phyloP scores from a whole-genome alignment of 768 basidiomycete species.

The Trametes cinnabarina region DNA sequence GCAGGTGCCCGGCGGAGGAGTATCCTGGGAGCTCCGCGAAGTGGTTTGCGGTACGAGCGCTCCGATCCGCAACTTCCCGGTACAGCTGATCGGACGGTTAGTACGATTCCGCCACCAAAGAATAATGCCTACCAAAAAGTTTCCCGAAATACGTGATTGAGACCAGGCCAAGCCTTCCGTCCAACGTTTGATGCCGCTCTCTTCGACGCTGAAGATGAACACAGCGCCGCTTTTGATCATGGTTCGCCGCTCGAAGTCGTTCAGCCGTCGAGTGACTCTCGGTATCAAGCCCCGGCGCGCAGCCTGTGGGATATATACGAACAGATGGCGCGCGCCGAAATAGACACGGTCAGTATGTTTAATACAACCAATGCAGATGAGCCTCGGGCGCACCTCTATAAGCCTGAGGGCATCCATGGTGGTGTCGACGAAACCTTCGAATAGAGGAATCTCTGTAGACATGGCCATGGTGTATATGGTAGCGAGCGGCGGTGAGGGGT shows the following conservation, averaged over 20 bases:
- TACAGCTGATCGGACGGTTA: constrained; percentile 55
- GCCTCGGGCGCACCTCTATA: constrained; percentile 37
- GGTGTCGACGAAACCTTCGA: constrained; percentile 78
- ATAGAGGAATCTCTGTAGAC: constrained; percentile 46
- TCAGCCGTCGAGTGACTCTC: constrained; percentile 78
- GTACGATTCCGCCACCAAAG: background rate
- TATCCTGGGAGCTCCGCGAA: constrained; percentile 17
- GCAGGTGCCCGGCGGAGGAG: constrained; percentile 10
- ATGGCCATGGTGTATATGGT: constrained; percentile 11
- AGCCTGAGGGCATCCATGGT: constrained; percentile 79
- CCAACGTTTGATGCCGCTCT: constrained; percentile 87
- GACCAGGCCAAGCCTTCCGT: constrained; percentile 81
- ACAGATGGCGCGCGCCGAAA: background rate
- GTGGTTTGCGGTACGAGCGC: constrained; percentile 44
- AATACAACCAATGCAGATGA: background rate
- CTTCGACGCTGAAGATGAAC: constrained; percentile 86
- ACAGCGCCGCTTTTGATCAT: constrained; percentile 62
- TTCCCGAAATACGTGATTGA: constrained; percentile 79
- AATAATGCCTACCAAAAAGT: constrained; percentile 63
- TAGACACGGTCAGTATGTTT: background rate
- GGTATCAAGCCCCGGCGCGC: constrained; percentile 77
- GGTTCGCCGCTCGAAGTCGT: constrained; percentile 68
- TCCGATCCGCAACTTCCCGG: constrained; percentile 72
- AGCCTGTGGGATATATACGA: constrained; percentile 45
- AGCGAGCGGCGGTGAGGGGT: background rate